Evolutionary conservation across 805 yeast genomes (phyloP).

Genomic region (Metschnikowia koreensis): DNA sequence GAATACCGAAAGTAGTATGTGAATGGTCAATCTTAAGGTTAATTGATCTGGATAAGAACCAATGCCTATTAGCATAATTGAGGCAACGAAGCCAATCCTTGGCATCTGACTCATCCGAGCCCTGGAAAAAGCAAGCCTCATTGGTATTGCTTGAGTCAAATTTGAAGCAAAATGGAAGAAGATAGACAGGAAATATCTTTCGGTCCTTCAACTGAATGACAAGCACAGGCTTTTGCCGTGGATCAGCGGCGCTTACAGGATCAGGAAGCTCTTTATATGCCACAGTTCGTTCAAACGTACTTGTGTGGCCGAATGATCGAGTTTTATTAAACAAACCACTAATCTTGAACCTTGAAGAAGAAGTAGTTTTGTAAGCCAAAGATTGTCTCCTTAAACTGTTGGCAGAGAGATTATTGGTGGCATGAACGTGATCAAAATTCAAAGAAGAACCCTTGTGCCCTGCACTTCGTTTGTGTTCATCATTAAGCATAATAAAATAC

Average conservation of each 20-base stretch:
- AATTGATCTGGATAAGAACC: constrained; percentile 49
- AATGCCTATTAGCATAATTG: constrained; percentile 50
- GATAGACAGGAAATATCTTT: constrained; percentile 52
- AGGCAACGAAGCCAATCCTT: constrained; percentile 68
- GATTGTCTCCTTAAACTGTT: constrained; percentile 38
- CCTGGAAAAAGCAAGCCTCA: constrained; percentile 66
- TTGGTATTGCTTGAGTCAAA: constrained; percentile 44
- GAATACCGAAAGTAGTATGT: constrained; percentile 74
- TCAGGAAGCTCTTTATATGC: constrained; percentile 61
- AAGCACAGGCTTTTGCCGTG: constrained; percentile 50
- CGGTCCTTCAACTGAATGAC: constrained; percentile 46
- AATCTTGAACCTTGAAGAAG: constrained; percentile 46
- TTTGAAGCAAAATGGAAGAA: constrained; percentile 48
- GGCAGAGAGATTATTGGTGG: constrained; percentile 18
- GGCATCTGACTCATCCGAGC: constrained; percentile 57
- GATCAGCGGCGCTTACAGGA: constrained; percentile 38
- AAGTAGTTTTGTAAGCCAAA: constrained; percentile 36
- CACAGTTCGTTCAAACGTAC: constrained; percentile 45
- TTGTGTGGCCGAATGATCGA: constrained; percentile 50
- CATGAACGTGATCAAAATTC: neutral
- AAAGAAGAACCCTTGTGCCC: neutral
- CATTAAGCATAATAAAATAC: constrained; percentile 28
- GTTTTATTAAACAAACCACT: constrained; percentile 58
- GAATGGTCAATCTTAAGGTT: constrained; percentile 23
- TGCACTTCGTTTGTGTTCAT: constrained; percentile 15